Base-by-base conservation (phyloP, 345 rosid genomes). In the Arabis hirsuta region DNA sequence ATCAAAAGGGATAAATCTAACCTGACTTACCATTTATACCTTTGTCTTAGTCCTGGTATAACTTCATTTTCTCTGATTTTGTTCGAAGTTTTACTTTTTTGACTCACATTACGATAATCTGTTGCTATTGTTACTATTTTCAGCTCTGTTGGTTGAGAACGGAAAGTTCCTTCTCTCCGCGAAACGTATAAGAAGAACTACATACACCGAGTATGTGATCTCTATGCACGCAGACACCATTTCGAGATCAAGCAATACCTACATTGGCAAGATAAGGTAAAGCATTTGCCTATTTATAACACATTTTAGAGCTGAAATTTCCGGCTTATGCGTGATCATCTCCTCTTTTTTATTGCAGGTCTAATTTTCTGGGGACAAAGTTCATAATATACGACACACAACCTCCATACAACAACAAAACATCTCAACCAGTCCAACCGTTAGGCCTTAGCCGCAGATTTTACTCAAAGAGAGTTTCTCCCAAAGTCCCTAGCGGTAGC, bases 151-250 rank as follows among this genome's bases (percentile, higher is more conserved):
- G 72, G 97, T 90, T 72, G 97, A 90, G 81, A 87, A 87, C 67
- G 98, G 98, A n/a, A 93, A 90, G 84, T 93, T 90, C 65, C 92
- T 90, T 79, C 90, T 90, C 44, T 90, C 97, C 16, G 97, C 97
- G 0, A 93, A 93, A 80, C 86, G 94, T 27, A 90, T 89, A 24
- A 72, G 96, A 77, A 86, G 96, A 85, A 90, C 94, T 57, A 87
- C 97, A 8, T 82, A 89, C 88, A 90, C 98, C 0, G 98, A 93
- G 83, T 93, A 93, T 57, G 90, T 93, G 22, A 84, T 93, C 82
- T 90, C 98, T 34, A 88, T 90, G 89, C 88, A 90, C 57, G 92
- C 92, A 0, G 97, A 87, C 69, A 90, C 83, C 54, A 86, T 90
- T 69, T 90, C 98, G 3, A 86, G 94, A 80, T 90, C 98, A 68